Conservation (phyloP, 345 rosid species). For the Brassica incana region DNA sequence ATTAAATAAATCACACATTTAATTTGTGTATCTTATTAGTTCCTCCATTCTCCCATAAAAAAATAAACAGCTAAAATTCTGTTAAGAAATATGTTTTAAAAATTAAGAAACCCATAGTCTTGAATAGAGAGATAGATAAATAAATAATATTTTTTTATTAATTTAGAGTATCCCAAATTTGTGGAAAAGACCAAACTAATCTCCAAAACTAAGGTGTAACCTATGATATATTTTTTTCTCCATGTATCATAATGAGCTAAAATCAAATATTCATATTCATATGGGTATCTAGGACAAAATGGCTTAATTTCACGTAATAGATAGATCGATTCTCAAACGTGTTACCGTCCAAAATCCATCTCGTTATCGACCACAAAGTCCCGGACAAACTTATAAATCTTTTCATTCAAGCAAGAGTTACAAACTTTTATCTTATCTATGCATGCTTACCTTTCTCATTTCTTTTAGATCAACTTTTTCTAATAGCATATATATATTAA, state of each 20-base stretch:
- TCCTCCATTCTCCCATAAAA: neutral
- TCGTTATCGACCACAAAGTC: no score
- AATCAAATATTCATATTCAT: no score
- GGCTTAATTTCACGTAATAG: no score
- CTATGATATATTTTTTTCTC: no score
- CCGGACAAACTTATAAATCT: neutral
- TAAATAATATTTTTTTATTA: neutral
- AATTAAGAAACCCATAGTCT: neutral
- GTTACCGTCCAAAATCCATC: no score
- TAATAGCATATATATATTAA: neutral
- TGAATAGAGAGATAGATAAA: neutral
- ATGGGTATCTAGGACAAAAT: no score
- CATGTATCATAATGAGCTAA: no score
- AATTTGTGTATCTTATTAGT: neutral
- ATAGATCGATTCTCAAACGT: no score
- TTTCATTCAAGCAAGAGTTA: slow-evolving; percentile 15
- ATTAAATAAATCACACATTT: neutral
- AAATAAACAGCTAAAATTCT: neutral
- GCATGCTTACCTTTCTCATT: slow-evolving; percentile 7
- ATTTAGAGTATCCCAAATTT: no score
- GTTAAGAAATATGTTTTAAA: neutral
- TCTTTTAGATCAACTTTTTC: slow-evolving; percentile 15
- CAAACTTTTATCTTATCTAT: neutral
- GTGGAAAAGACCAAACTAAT: no score
- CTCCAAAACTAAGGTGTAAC: no score